Evolutionary conservation across 2,329 filamentous ascomycete genomes (phyloP).

Genomic region (Clonostachys chloroleuca): DNA sequence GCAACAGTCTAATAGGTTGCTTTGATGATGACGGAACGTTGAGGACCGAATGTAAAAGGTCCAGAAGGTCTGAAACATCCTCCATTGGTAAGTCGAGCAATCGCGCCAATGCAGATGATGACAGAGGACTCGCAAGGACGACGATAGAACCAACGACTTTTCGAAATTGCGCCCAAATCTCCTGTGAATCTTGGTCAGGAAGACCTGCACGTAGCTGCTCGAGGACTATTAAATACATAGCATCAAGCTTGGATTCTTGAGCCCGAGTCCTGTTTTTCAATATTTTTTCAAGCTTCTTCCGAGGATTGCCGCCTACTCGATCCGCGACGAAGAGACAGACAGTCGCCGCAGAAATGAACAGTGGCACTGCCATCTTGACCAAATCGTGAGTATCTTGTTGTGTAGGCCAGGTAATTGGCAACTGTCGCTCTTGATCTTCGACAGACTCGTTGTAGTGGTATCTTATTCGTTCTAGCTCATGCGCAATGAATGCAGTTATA

Average conservation of each 20-base stretch:
- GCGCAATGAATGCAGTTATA: conserved; percentile 20
- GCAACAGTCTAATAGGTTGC: not conserved
- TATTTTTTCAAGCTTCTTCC: conserved; percentile 10
- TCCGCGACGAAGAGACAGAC: conserved; percentile 8
- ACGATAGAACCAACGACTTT: not conserved
- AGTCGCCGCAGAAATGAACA: conserved; percentile 24
- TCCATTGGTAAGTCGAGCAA: not conserved
- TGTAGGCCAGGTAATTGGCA: conserved; percentile 5
- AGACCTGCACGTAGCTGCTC: conserved; percentile 1
- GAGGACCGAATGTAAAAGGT: not conserved
- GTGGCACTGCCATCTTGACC: conserved; percentile 15
- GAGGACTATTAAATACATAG: conserved; percentile 10
- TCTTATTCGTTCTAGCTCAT: conserved; percentile 18
- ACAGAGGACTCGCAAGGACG: not conserved
- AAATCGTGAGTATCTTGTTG: conserved; percentile 5
- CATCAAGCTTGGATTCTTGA: conserved; percentile 1
- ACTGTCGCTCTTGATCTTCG: not conserved
- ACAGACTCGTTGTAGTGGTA: conserved; percentile 10
- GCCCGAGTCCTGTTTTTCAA: conserved; percentile 6
- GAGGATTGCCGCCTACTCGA: conserved; percentile 4
- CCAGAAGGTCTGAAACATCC: not conserved
- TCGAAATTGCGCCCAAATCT: not conserved
- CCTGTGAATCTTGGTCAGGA: not conserved
- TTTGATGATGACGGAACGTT: not conserved
- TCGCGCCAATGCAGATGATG: not conserved